Evolutionary conservation across 306 rosid species (phyloP).

Genomic region (Abrus precatorius): DNA sequence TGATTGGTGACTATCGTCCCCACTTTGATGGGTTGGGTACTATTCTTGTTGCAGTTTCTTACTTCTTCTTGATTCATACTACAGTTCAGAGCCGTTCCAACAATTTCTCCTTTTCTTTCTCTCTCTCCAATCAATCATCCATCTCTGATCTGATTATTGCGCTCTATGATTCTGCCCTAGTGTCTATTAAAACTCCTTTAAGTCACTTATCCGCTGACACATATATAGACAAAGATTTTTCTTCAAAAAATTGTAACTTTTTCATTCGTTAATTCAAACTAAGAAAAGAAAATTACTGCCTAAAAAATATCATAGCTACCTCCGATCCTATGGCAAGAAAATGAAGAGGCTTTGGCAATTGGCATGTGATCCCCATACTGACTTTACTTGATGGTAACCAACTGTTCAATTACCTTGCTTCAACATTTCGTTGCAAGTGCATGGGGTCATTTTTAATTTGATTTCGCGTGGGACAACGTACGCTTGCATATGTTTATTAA

Average conservation of each 20-base stretch:
- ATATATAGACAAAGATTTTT: not conserved
- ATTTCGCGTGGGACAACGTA: constrained; percentile 22
- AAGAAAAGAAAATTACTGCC: not conserved
- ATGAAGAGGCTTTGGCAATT: constrained; percentile 3
- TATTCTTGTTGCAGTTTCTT: constrained; percentile 35
- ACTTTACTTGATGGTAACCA: constrained; percentile 35
- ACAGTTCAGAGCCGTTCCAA: not conserved
- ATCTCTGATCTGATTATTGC: not conserved
- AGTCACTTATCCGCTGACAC: not conserved
- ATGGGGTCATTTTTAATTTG: not conserved
- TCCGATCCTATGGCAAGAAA: not conserved
- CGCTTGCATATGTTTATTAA: not conserved
- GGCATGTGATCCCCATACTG: constrained; percentile 53
- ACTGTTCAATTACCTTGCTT: constrained; percentile 3
- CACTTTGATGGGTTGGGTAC: constrained; percentile 30
- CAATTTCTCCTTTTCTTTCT: constrained; percentile 4
- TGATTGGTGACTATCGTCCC: constrained; percentile 38
- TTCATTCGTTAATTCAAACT: not conserved
- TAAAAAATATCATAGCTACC: constrained; percentile 1
- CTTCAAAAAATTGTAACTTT: not conserved
- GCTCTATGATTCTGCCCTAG: not conserved
- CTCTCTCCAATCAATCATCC: constrained; percentile 26
- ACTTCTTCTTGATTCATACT: not conserved
- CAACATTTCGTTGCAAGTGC: constrained; percentile 30
- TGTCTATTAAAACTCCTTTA: not conserved